Conservation (phyloP, 1,139 yeast genomes). For the Arxiozyma heterogenica region DNA sequence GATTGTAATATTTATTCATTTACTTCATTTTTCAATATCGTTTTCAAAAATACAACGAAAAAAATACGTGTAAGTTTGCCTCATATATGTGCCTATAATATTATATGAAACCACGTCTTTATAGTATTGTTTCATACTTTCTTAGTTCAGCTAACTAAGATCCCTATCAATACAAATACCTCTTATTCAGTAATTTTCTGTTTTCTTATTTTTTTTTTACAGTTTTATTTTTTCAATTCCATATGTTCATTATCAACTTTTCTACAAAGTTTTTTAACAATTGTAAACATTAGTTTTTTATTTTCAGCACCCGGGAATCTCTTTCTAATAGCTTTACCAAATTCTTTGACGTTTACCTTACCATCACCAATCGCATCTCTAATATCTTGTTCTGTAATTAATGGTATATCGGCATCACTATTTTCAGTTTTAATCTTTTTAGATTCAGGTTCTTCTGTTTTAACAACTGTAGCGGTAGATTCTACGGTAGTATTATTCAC, state of each 20-base stretch:
- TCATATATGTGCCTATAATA: not conserved
- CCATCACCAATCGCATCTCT: constrained; percentile 44
- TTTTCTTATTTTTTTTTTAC: not conserved
- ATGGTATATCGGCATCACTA: constrained; percentile 22
- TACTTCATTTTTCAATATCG: not conserved
- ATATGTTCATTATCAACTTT: constrained; percentile 57
- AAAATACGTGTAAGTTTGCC: not conserved
- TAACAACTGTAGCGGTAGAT: constrained; percentile 10
- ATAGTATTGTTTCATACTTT: not conserved
- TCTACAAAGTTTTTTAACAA: constrained; percentile 57
- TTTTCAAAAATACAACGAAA: too few relatives aligned
- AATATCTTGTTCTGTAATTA: constrained; percentile 64
- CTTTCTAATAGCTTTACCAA: constrained; percentile 50
- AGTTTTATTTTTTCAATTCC: constrained; percentile 42
- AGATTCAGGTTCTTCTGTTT: constrained; percentile 10
- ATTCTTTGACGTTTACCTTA: constrained; percentile 45
- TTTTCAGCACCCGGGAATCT: constrained; percentile 61
- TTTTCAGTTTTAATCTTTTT: constrained; percentile 16
- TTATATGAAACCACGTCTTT: not conserved
- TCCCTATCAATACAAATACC: not conserved
- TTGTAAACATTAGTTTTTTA: constrained; percentile 53
- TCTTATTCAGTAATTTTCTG: not conserved
- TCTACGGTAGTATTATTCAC: constrained; percentile 7
- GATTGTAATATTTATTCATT: too few relatives aligned
- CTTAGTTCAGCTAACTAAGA: too few relatives aligned